phyloP scores from a whole-genome alignment of 768 basidiomycete species.

The Boletus huronensis region DNA sequence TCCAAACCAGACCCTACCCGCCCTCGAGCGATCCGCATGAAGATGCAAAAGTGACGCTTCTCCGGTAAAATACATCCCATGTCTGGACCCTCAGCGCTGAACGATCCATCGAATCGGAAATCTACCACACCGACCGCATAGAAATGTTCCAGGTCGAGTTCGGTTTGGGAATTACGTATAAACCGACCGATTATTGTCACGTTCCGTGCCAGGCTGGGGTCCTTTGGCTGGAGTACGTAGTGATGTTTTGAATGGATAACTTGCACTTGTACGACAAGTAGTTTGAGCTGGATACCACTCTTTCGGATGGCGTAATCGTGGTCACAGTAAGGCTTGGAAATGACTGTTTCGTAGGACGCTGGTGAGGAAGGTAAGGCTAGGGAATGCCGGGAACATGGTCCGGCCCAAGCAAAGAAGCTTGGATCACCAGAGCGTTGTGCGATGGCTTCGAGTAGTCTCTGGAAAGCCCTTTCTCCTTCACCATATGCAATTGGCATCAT shows the following conservation, averaged over 20 bases:
- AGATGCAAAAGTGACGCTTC: slow-evolving; percentile 3
- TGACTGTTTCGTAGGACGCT: slow-evolving; percentile 2
- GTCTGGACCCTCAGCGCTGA: not conserved
- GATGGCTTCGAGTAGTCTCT: slow-evolving; percentile 10
- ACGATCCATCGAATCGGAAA: not conserved
- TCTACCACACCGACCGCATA: slow-evolving; percentile 8
- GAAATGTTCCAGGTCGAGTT: not conserved
- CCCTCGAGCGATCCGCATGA: slow-evolving; percentile 1
- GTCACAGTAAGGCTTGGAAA: not conserved
- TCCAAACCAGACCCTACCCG: not conserved
- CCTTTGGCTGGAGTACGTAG: not conserved
- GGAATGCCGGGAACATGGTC: slow-evolving; percentile 6
- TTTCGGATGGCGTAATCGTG: slow-evolving; percentile 10
- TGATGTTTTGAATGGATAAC: not conserved
- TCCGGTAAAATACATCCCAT: not conserved
- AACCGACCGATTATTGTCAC: not conserved
- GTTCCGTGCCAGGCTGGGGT: not conserved
- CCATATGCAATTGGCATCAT: slow-evolving; percentile 11
- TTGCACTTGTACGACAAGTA: not conserved
- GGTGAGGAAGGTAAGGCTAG: slow-evolving; percentile 9
- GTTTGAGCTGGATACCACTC: slow-evolving; percentile 9
- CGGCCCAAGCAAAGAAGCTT: slow-evolving; percentile 14
- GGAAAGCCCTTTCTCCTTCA: slow-evolving; percentile 10
- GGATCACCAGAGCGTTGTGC: slow-evolving; percentile 11
- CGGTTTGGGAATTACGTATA: not conserved